Conservation (phyloP, 1,284 basidiomycete genomes). For the Exobasidium cylindrosporum region DNA sequence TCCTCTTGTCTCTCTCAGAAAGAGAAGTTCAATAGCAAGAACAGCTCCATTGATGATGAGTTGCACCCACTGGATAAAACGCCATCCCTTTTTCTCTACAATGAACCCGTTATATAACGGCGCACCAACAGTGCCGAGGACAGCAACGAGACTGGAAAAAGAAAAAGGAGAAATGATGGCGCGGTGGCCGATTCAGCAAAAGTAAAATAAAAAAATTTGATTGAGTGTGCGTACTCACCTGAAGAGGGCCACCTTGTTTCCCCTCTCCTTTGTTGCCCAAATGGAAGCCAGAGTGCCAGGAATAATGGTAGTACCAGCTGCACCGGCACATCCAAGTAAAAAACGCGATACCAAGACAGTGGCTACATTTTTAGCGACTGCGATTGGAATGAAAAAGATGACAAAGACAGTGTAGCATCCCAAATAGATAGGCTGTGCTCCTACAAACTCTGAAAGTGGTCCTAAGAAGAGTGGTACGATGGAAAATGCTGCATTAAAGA, state of each 20-base stretch:
- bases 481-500: conserved; percentile 45
- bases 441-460: conserved; percentile 53
- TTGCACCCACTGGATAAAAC: conserved; percentile 54
- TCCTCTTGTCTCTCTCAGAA: conserved; percentile 55
- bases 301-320: conserved; percentile 42
- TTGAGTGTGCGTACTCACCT: background rate
- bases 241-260: conserved; percentile 43
- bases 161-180: background rate
- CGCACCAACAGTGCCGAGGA: conserved; percentile 44
- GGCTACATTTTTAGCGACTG: conserved; percentile 51
- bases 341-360: conserved; percentile 49
- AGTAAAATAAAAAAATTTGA: background rate
- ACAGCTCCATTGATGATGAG: conserved; percentile 47
- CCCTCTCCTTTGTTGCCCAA: conserved; percentile 49
- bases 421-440: conserved; percentile 52
- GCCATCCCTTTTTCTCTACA: conserved; percentile 49
- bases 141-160: conserved; percentile 49
- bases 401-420: conserved; percentile 51
- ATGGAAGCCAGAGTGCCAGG: conserved; percentile 26
- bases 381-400: conserved; percentile 48
- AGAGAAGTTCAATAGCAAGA: conserved; percentile 47
- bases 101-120: conserved; percentile 52
- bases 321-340: conserved; percentile 52
- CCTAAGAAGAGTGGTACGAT: conserved; percentile 48
- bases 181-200: background rate